These are phyloP conservation scores for Fusarium sp. DNA, from an alignment of 2,329 filamentous ascomycete genomes.

Conservation along the genomic window DNA sequence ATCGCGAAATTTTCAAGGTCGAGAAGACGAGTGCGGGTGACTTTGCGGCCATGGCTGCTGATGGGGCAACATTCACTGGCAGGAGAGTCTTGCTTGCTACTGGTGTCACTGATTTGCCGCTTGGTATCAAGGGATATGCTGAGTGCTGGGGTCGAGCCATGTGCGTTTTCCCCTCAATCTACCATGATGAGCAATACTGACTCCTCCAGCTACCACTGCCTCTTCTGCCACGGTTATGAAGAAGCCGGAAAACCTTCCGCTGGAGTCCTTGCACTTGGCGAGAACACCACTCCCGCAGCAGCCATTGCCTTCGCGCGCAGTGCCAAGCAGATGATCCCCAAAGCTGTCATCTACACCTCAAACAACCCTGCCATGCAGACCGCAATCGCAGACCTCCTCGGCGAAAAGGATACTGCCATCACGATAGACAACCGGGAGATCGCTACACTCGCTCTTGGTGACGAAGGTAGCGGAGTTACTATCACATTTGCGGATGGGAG, in stretches of 20 bases:
- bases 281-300: background rate
- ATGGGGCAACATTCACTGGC: background rate
- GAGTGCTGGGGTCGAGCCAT: background rate
- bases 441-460: background rate
- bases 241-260: background rate
- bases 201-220: background rate
- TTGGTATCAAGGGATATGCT: background rate
- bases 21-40: background rate
- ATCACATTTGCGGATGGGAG: background rate
- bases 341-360: background rate
- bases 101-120: background rate
- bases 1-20: background rate
- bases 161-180: background rate
- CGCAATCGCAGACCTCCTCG: background rate
- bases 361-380: background rate
- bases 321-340: background rate
- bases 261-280: background rate
- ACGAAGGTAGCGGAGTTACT: background rate
- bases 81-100: background rate
- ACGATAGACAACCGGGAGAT: background rate
- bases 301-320: background rate
- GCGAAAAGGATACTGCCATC: background rate
- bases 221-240: background rate
- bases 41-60: background rate
- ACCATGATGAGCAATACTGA: accelerated